These are phyloP conservation scores for Aspergillus sergii DNA, from an alignment of 2,329 filamentous ascomycete species.

Conservation along the genomic window DNA sequence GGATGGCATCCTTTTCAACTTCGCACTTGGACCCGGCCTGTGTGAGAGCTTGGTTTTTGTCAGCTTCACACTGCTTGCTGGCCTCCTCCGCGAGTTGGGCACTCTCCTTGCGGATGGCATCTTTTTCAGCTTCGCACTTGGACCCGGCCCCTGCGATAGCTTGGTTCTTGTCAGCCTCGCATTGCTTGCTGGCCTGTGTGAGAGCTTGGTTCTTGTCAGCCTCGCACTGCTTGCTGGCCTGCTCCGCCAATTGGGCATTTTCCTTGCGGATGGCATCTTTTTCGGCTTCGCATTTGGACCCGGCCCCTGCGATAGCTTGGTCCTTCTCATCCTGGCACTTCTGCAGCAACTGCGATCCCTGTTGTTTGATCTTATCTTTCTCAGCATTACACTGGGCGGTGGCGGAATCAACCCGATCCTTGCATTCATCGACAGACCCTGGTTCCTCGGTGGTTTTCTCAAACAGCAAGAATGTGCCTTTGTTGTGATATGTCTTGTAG, in stretches of 20 bases:
- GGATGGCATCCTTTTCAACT: background rate
- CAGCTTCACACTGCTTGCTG: too few species aligned
- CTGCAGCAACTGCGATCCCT: background rate
- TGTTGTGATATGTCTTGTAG: background rate
- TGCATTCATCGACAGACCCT: background rate
- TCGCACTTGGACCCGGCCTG: background rate
- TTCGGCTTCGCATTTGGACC: background rate
- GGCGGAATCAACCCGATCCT: background rate
- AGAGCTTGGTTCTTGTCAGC: background rate
- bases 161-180: background rate
- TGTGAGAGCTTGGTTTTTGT: too few species aligned
- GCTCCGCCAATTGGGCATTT: background rate
- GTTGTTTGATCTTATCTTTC: background rate
- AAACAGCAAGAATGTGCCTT: background rate
- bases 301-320: background rate
- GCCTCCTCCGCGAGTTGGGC: background rate
- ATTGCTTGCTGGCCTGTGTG: too few species aligned
- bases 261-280: background rate
- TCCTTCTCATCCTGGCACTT: background rate
- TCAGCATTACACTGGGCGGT: background rate
- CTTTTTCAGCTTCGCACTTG: background rate
- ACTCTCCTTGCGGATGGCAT: background rate
- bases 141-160: too few species aligned
- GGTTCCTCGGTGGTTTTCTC: background rate
- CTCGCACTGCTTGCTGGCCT: background rate